A percentile compares a stretch with the other conserved stretches of the same genome.
phyloP scores from a whole-genome alignment of 2,329 filamentous ascomycete species.

The Colletotrichum caudatum region DNA sequence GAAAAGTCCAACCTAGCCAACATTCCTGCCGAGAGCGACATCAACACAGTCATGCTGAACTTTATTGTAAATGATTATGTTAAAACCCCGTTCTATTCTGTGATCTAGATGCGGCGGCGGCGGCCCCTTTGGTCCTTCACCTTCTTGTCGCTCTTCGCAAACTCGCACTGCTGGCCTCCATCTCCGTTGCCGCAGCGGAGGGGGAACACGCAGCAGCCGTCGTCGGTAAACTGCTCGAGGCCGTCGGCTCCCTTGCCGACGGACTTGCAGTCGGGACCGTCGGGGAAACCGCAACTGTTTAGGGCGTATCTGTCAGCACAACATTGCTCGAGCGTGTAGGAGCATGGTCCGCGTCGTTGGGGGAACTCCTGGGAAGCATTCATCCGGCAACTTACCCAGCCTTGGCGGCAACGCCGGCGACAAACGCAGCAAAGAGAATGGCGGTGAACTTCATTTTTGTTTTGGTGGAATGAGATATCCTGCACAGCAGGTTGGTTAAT shows the following conservation, averaged over 20 bases:
- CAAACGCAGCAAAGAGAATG: neutral
- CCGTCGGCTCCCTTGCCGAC: constrained; percentile 12
- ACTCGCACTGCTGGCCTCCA: constrained; percentile 29
- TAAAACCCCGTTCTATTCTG: neutral
- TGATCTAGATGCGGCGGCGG: neutral
- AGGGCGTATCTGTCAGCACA: neutral
- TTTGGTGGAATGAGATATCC: neutral
- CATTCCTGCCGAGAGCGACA: neutral
- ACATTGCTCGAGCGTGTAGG: neutral
- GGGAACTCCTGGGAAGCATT: neutral
- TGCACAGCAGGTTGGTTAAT: neutral
- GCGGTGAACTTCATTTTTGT: constrained; percentile 11
- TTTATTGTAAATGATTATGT: neutral
- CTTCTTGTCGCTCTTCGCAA: neutral
- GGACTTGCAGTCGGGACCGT: constrained; percentile 21
- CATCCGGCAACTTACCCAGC: constrained; percentile 5
- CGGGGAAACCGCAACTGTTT: constrained; percentile 21
- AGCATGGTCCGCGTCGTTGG: neutral
- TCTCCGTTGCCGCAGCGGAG: constrained; percentile 21
- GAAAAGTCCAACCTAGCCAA: neutral
- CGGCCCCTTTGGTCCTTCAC: neutral
- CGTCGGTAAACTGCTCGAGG: constrained; percentile 30
- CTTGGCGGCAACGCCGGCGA: constrained; percentile 5
- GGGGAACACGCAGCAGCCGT: constrained; percentile 24
- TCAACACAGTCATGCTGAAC: neutral